phyloP scores from a whole-genome alignment of 352 stramenopile genomes.

The Phytophthora uliginosa region DNA sequence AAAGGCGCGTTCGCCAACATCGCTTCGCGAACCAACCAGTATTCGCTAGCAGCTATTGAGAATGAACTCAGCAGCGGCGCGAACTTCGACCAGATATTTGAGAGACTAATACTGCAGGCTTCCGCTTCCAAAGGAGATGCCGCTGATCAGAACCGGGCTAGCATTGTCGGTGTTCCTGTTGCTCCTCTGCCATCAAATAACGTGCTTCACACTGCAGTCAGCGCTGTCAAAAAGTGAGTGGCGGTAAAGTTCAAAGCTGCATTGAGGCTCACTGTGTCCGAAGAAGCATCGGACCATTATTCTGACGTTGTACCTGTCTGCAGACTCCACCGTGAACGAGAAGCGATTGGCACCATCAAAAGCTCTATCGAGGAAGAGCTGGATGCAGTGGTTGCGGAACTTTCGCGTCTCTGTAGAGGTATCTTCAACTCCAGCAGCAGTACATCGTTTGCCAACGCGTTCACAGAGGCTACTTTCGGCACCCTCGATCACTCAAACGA shows the following conservation, averaged over 20 bases:
- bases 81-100: constrained; percentile 69
- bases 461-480: constrained; percentile 81
- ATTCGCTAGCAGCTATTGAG: constrained; percentile 74
- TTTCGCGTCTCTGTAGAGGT: constrained; percentile 75
- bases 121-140: constrained; percentile 15
- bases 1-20: constrained; percentile 76
- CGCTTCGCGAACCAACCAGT: constrained; percentile 68
- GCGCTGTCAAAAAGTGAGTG: constrained; percentile 74
- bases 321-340: constrained; percentile 80
- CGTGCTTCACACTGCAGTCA: constrained; percentile 59
- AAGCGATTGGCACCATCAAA: constrained; percentile 81
- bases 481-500: constrained; percentile 70
- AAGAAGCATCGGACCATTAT: not conserved
- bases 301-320: constrained; percentile 16
- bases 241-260: not conserved
- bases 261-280: not conserved
- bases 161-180: not conserved
- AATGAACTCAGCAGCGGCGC: constrained; percentile 75
- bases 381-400: constrained; percentile 62
- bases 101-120: constrained; percentile 57
- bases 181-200: constrained; percentile 39
- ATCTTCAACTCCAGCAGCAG: constrained; percentile 83
- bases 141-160: constrained; percentile 1
- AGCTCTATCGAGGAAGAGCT: constrained; percentile 76
- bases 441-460: constrained; percentile 82